Conservation (phyloP, 1,284 basidiomycete genomes). For the Dichomitus squalens region DNA sequence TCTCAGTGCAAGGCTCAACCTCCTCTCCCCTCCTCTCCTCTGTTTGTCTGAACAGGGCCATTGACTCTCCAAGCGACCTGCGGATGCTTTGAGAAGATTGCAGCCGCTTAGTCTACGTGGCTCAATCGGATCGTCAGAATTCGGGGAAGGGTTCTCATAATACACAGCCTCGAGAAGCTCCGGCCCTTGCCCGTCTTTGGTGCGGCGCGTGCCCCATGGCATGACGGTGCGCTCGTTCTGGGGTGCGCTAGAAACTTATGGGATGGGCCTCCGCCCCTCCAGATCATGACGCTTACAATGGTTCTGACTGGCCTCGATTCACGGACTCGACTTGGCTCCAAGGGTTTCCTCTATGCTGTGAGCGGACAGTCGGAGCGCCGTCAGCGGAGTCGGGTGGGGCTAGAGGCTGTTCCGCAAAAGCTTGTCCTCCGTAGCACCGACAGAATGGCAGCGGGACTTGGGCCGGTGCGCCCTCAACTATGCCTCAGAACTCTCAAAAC, state of each 20-base stretch:
- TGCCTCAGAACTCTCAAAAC: no score
- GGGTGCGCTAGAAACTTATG: background rate
- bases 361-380: no score
- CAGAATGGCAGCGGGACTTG: no score
- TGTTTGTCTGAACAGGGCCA: background rate
- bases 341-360: no score
- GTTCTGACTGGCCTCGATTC: background rate
- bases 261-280: background rate
- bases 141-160: conserved; percentile 14
- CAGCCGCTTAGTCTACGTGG: conserved; percentile 3
- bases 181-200: background rate
- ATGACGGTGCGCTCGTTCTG: no score
- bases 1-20: background rate
- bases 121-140: conserved; percentile 19
- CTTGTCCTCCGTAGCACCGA: no score
- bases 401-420: no score
- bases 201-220: background rate
- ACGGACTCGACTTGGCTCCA: no score
- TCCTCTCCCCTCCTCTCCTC: background rate
- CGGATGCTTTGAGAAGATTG: conserved; percentile 5
- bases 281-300: background rate
- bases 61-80: background rate
- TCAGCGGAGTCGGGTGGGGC: no score
- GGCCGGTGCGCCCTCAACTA: no score
- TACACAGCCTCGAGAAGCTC: conserved; percentile 18